phyloP scores from a whole-genome alignment of 345 rosid genomes.

The Dipteronia sinensis region DNA sequence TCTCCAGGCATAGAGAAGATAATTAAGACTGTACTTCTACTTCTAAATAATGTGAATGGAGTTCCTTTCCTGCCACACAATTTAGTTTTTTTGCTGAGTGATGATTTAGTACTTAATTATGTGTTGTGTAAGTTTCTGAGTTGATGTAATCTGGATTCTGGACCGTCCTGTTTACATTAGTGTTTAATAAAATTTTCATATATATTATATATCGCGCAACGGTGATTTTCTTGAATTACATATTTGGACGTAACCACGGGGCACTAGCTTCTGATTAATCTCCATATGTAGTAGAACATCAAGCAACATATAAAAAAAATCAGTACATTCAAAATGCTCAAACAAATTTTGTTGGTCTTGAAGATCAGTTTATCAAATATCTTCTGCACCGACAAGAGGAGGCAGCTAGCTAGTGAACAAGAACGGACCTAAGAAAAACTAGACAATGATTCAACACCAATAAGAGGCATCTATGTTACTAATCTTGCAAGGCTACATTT shows the following conservation, averaged over 20 bases:
- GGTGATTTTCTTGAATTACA: neutral
- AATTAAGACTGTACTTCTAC: neutral
- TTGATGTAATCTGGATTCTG: too few species aligned
- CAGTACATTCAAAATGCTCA: neutral
- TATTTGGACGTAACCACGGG: too few species aligned
- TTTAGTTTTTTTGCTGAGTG: neutral
- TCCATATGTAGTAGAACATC: neutral
- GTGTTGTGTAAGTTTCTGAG: neutral
- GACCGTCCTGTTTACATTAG: neutral
- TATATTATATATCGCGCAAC: too few species aligned
- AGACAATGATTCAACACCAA: neutral
- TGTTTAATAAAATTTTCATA: too few species aligned
- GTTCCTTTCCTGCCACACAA: neutral
- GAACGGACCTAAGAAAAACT: too few species aligned
- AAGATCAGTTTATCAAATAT: too few species aligned
- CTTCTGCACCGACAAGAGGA: too few species aligned
- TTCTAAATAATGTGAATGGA: constrained; percentile 23
- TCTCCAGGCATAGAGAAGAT: constrained; percentile 35
- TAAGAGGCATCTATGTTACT: neutral
- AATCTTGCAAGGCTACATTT: too few species aligned
- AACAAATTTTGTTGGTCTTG: too few species aligned
- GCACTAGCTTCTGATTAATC: too few species aligned
- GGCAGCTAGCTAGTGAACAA: too few species aligned
- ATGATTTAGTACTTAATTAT: neutral
- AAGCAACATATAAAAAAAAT: neutral